Conservation (phyloP, 2,329 filamentous ascomycete genomes). For the Dothistroma septosporum region DNA sequence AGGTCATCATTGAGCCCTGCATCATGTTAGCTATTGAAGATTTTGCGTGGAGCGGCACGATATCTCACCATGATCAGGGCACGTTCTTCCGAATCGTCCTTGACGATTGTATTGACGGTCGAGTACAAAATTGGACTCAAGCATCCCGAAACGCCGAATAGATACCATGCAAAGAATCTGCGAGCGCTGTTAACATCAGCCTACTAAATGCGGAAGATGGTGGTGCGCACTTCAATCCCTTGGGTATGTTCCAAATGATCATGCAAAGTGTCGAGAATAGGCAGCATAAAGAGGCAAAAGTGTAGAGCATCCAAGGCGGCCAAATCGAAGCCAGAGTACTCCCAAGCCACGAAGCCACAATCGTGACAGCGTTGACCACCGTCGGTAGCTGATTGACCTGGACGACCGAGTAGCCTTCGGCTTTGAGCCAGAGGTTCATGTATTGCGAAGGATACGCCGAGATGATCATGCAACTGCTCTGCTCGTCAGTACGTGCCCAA, state of each 20-base stretch:
- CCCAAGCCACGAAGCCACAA: constrained; percentile 9
- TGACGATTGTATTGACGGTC: constrained; percentile 11
- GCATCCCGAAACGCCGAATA: constrained; percentile 6
- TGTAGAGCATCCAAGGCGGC: constrained; percentile 8
- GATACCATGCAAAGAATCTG: constrained; percentile 11
- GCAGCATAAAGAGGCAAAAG: constrained; percentile 4
- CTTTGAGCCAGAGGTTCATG: constrained; percentile 21
- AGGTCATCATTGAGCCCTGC: constrained; percentile 13
- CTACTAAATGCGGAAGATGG: too few relatives aligned
- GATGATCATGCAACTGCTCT: constrained; percentile 14
- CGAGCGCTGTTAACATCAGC: background rate
- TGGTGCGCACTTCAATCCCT: constrained; percentile 4
- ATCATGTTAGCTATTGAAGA: background rate
- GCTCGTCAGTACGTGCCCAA: background rate
- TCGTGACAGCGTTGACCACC: constrained; percentile 7
- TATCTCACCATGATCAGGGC: constrained; percentile 9
- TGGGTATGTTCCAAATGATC: constrained; percentile 8
- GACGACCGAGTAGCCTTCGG: constrained; percentile 15
- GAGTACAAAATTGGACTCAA: constrained; percentile 12
- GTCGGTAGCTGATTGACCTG: constrained; percentile 15
- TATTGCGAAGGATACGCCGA: constrained; percentile 8
- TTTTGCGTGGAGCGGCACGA: background rate
- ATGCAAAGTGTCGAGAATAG: constrained; percentile 9
- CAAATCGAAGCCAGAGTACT: constrained; percentile 8
- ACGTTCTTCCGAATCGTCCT: constrained; percentile 11